phyloP scores from a whole-genome alignment of 495 filamentous ascomycete genomes.

The Trichocladium antarcticum region DNA sequence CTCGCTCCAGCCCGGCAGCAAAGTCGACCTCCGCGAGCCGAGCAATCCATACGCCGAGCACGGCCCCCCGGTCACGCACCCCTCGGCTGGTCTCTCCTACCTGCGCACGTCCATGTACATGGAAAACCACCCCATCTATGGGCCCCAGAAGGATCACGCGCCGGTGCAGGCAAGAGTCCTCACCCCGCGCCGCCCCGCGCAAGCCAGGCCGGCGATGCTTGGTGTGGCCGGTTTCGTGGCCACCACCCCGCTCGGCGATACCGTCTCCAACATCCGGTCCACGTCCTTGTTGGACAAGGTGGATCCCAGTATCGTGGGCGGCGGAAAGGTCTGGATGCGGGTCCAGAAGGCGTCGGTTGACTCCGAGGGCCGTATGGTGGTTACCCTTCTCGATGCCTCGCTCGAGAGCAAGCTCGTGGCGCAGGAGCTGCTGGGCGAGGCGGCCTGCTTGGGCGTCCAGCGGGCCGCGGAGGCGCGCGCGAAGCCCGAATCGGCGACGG shows the following conservation, averaged over 20 bases:
- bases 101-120: slow-evolving; percentile 56
- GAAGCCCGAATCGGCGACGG: neutral
- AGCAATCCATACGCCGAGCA: slow-evolving; percentile 41
- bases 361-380: slow-evolving; percentile 46
- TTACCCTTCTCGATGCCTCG: slow-evolving; percentile 40
- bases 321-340: slow-evolving; percentile 54
- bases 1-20: too few species aligned
- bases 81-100: slow-evolving; percentile 83
- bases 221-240: slow-evolving; percentile 43
- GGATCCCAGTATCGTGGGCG: slow-evolving; percentile 52
- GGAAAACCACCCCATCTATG: slow-evolving; percentile 72
- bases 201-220: slow-evolving; percentile 14
- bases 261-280: slow-evolving; percentile 18
- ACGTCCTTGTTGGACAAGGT: slow-evolving; percentile 30
- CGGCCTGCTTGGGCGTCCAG: slow-evolving; percentile 18
- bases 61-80: slow-evolving; percentile 77
- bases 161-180: slow-evolving; percentile 63
- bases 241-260: slow-evolving; percentile 20
- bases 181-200: slow-evolving; percentile 33
- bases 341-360: slow-evolving; percentile 46
- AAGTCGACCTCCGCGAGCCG: too few species aligned
- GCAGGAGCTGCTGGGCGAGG: slow-evolving; percentile 34
- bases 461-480: neutral
- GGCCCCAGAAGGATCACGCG: slow-evolving; percentile 53
- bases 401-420: slow-evolving; percentile 41